Evolutionary conservation across 1,284 basidiomycete genomes (phyloP).

Genomic region (Cryptococcus sp.): DNA sequence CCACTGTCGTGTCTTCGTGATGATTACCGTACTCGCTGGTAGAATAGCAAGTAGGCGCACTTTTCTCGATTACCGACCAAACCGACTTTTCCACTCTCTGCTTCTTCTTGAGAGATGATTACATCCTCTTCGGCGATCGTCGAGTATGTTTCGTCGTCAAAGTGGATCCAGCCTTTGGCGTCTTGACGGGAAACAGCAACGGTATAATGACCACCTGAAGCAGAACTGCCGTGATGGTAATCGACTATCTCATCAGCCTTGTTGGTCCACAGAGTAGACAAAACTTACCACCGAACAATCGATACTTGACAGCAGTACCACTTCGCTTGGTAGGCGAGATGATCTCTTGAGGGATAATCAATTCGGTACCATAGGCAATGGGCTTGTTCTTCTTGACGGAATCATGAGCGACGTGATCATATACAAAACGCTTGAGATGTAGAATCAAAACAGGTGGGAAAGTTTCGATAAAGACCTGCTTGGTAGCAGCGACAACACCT

Average conservation of each 20-base stretch:
- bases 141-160: slow-evolving; percentile 86
- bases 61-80: slow-evolving; percentile 47
- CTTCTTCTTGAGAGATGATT: slow-evolving; percentile 54
- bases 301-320: slow-evolving; percentile 61
- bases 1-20: too few relatives aligned
- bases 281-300: slow-evolving; percentile 75
- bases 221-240: slow-evolving; percentile 89
- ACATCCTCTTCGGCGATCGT: slow-evolving; percentile 68
- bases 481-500: slow-evolving; percentile 75
- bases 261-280: not conserved
- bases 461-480: slow-evolving; percentile 80
- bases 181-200: slow-evolving; percentile 77
- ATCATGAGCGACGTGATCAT: slow-evolving; percentile 58
- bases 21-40: slow-evolving; percentile 49
- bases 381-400: slow-evolving; percentile 82
- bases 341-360: slow-evolving; percentile 71
- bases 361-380: slow-evolving; percentile 69
- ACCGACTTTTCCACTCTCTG: slow-evolving; percentile 56
- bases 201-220: slow-evolving; percentile 93
- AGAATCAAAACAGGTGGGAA: slow-evolving; percentile 83
- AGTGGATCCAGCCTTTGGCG: slow-evolving; percentile 72
- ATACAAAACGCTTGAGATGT: slow-evolving; percentile 90
- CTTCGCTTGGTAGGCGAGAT: slow-evolving; percentile 58
- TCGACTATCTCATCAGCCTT: slow-evolving; percentile 56
- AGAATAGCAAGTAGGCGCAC: slow-evolving; percentile 83